phyloP scores from a whole-genome alignment of 306 rosid species.

The Cucumis sativus region Cucumber_9930_V3 NC_026656.2:19072001-19072500 shows the following conservation, averaged over 20 bases:
- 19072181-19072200: not conserved
- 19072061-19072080: not conserved
- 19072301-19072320: not conserved
- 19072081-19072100: not conserved
- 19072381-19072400: not conserved
- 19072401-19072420: too few species aligned
- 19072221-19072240: not conserved
- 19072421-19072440: not conserved
- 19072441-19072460: not conserved
- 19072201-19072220: not conserved
- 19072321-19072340: too few species aligned
- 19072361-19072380: not conserved
- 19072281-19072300: not conserved
- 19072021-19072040: too few species aligned
- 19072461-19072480: not conserved
- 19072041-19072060: too few species aligned
- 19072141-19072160: not conserved
- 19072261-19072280: not conserved
- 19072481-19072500: not conserved
- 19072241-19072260: not conserved
- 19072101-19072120: not conserved
- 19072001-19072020: too few species aligned
- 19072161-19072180: not conserved
- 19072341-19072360: not conserved
- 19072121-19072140: not conserved